Percentiles rank a stretch among this genome's conserved stretches.
phyloP scores from a whole-genome alignment of 352 stramenopile species.

The Elongisporangium senticosum region DNA sequence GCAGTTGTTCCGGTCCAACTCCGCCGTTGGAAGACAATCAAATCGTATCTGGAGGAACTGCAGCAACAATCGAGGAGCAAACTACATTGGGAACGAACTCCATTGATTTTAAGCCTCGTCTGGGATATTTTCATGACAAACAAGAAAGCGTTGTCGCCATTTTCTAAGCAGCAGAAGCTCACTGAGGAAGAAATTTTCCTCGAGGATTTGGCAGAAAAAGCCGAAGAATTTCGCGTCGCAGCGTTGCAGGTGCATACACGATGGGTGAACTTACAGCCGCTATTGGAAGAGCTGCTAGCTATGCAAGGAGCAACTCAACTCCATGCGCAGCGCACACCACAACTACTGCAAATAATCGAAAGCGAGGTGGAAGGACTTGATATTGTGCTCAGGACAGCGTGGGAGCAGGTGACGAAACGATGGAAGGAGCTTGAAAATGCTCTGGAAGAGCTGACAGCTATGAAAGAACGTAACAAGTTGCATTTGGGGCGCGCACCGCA shows the following conservation, averaged over 20 bases:
- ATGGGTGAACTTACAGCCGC: constrained; percentile 62
- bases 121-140: constrained; percentile 65
- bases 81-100: constrained; percentile 61
- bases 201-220: constrained; percentile 27
- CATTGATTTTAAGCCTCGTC: constrained; percentile 53
- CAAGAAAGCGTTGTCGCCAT: constrained; percentile 13
- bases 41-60: constrained; percentile 52
- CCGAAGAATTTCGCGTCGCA: constrained; percentile 31
- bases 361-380: constrained; percentile 55
- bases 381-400: constrained; percentile 49
- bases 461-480: constrained; percentile 56
- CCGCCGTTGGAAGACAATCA: constrained; percentile 52
- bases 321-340: constrained; percentile 42
- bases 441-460: constrained; percentile 48
- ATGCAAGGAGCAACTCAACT: constrained; percentile 47
- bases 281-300: constrained; percentile 50
- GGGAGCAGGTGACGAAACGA: constrained; percentile 51
- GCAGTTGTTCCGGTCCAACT: constrained; percentile 58
- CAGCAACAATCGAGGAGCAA: constrained; percentile 34
- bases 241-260: constrained; percentile 60
- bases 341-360: constrained; percentile 40
- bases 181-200: constrained; percentile 26
- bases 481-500: constrained; percentile 50
- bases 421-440: constrained; percentile 41
- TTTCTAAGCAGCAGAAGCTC: constrained; percentile 4